Conservation (phyloP, 169 alveolate species). For the Besnoitia besnoiti region DNA sequence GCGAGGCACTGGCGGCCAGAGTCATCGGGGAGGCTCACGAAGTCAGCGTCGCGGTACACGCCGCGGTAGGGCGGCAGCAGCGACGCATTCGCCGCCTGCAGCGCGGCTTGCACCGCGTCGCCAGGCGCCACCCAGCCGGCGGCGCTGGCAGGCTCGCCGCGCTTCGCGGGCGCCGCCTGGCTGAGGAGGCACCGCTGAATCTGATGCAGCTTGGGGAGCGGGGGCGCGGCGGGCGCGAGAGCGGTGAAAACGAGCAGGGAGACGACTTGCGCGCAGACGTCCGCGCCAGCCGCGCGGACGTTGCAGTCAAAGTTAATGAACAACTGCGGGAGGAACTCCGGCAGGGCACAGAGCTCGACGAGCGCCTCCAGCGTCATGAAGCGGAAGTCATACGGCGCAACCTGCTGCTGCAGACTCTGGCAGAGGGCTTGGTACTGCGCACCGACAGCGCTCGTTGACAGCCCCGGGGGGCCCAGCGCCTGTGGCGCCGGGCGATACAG, state of each 20-base stretch:
- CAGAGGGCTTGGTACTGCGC: background rate
- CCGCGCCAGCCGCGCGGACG: background rate
- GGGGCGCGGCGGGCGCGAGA: background rate
- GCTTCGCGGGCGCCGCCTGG: background rate
- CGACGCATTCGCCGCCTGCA: background rate
- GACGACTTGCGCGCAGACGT: background rate
- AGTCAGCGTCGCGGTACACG: constrained; percentile 13
- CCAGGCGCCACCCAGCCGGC: background rate
- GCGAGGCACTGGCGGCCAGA: background rate
- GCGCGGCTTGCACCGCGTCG: background rate
- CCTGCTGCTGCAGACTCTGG: constrained; percentile 13
- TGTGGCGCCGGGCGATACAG: background rate
- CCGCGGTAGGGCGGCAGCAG: constrained; percentile 27
- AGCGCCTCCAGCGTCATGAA: background rate
- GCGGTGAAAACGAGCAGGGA: background rate
- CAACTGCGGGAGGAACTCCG: background rate
- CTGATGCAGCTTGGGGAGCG: background rate
- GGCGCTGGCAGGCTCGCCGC: background rate
- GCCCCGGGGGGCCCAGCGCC: background rate
- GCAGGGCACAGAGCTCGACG: constrained; percentile 16
- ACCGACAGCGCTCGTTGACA: background rate
- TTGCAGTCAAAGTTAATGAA: constrained; percentile 19
- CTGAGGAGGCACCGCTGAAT: background rate
- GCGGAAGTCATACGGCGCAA: background rate
- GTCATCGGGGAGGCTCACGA: background rate